Percentiles rank a stretch among this genome's conserved stretches.
phyloP scores from a whole-genome alignment of 768 basidiomycete genomes.

The Dendrothele bispora region DNA sequence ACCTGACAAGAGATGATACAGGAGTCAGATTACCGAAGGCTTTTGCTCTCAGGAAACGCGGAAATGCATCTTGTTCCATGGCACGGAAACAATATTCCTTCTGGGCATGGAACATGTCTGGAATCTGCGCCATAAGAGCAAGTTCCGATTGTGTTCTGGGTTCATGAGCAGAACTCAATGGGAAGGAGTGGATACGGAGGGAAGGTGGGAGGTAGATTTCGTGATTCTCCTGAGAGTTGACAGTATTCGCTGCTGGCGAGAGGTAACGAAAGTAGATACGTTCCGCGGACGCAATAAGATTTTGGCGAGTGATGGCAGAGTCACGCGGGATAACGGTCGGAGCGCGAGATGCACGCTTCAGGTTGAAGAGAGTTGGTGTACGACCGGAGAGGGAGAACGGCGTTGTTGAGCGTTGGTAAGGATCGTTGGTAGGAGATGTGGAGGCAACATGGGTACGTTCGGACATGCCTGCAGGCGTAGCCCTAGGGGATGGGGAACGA shows the following conservation, averaged over 20 bases:
- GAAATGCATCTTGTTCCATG: slow-evolving; percentile 95
- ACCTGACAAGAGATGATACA: slow-evolving; percentile 81
- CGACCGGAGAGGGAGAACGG: slow-evolving; percentile 77
- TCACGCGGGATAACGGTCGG: slow-evolving; percentile 94
- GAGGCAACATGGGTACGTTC: slow-evolving; percentile 48
- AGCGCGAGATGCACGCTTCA: slow-evolving; percentile 79
- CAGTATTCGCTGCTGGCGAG: slow-evolving; percentile 72
- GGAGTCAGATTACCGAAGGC: slow-evolving; percentile 98
- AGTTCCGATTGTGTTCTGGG: slow-evolving; percentile 70
- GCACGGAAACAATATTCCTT: slow-evolving; percentile 97
- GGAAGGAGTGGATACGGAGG: slow-evolving; percentile 89
- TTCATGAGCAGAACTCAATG: slow-evolving; percentile 71
- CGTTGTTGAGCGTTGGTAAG: slow-evolving; percentile 65
- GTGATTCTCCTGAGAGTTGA: slow-evolving; percentile 85
- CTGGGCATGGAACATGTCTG: slow-evolving; percentile 96
- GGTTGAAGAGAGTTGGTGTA: slow-evolving; percentile 74
- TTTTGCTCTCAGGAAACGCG: slow-evolving; percentile 92
- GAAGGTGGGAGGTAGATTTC: slow-evolving; percentile 97
- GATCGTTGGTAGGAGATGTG: slow-evolving; percentile 47
- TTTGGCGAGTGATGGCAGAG: slow-evolving; percentile 83
- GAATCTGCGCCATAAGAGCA: slow-evolving; percentile 81
- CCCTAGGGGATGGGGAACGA: slow-evolving; percentile 62
- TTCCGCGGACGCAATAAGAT: slow-evolving; percentile 91
- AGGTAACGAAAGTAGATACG: slow-evolving; percentile 96
- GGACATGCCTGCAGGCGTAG: slow-evolving; percentile 39